phyloP scores from a whole-genome alignment of 768 basidiomycete species.

The Tylopilus balloui region DNA sequence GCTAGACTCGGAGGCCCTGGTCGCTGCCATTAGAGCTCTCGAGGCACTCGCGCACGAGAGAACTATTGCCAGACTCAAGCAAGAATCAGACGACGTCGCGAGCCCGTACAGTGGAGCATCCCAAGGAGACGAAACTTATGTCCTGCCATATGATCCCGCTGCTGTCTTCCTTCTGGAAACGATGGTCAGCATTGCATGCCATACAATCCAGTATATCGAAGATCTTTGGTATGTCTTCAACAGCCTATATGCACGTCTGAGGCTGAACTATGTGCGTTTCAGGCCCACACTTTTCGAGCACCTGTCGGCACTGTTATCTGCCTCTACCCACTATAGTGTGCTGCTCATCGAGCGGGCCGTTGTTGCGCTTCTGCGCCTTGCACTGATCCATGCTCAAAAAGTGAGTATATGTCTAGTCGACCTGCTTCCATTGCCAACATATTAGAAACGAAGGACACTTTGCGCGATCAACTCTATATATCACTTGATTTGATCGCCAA shows the following conservation, averaged over 20 bases:
- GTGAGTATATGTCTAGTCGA: slow-evolving; percentile 37
- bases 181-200: slow-evolving; percentile 85
- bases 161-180: slow-evolving; percentile 92
- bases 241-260: background rate
- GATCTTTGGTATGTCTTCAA: slow-evolving; percentile 72
- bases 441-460: slow-evolving; percentile 48
- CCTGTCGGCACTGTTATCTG: slow-evolving; percentile 71
- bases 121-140: slow-evolving; percentile 42
- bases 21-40: slow-evolving; percentile 81
- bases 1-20: slow-evolving; percentile 72
- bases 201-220: slow-evolving; percentile 72
- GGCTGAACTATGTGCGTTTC: slow-evolving; percentile 1
- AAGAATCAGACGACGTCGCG: slow-evolving; percentile 57
- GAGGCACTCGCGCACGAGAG: slow-evolving; percentile 88
- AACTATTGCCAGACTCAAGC: slow-evolving; percentile 73
- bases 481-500: slow-evolving; percentile 88
- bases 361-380: slow-evolving; percentile 82
- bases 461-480: slow-evolving; percentile 92
- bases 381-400: slow-evolving; percentile 73
- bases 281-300: slow-evolving; percentile 98
- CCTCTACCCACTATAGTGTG: slow-evolving; percentile 79
- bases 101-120: slow-evolving; percentile 32
- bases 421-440: background rate
- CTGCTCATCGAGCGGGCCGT: slow-evolving; percentile 93
- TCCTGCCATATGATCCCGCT: slow-evolving; percentile 90